Base-by-base conservation (phyloP, 164 flowering plant species). In the Echeveria elegans region DNA sequence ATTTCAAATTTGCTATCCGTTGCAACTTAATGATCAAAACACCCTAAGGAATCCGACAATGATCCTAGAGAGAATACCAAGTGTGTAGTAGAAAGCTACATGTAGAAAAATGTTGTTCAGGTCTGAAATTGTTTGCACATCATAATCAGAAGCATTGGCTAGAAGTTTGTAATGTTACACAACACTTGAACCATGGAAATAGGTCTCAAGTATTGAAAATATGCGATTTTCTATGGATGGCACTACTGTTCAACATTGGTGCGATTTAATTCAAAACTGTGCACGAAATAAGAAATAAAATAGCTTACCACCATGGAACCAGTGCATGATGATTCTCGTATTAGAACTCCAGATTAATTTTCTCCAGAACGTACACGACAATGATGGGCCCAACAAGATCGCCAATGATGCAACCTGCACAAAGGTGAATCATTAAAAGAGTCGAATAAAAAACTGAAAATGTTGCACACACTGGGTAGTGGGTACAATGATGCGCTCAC, bases 321-420 rank as follows among this genome's bases (percentile, higher is more conserved):
- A 15, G 61, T 12, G 18, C 32, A 4, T 2, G 19, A 56, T 12
- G 61, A 56, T 12, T 28, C 30, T 50, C 28, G 9, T 1, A 56
- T 32, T 56, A 56, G 1, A 56, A 56, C 23, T 29, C 34, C 61
- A 56, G 19, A 28, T 56, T 56, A 32, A 36, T 23, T 63, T 37
- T 32, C 41, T 34, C 66, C n/a, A 63, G 66, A 60, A 80, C 61
- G 8, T 56, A 0, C 18, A 83, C 41, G 4, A 88, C 75, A 37
- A 88, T 66, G 50, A 79, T 31, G 0, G 91, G 89, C 28, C 93
- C 93, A 6, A 84, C 84, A 43, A 85, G 69, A 65, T 87, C 96
- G 28, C 96, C 93, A 71, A 76, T 64, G 62, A 84, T 83, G 76
- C 96, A 89, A 41, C 96, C 96, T 89, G 86, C 71, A 53, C 18